A percentile compares a stretch with the other conserved stretches of the same genome.
Evolutionary conservation across 768 basidiomycete genomes (phyloP).

Genomic region (Boletus patriciae): DNA sequence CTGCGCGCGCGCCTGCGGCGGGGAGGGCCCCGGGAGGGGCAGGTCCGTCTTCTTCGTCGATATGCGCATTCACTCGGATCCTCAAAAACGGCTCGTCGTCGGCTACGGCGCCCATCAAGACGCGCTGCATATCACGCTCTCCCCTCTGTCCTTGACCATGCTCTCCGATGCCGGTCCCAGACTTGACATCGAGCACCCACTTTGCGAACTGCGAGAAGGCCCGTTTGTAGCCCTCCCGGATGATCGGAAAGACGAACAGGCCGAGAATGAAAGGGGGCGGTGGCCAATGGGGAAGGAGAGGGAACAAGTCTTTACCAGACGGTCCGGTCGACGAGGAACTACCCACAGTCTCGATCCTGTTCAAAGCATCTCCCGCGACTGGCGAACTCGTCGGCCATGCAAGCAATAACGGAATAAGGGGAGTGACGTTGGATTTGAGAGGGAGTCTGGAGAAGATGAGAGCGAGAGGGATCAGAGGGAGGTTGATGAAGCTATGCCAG

Average conservation of each 20-base stretch:
- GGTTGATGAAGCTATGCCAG: constrained; percentile 71
- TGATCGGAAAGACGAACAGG: constrained; percentile 50
- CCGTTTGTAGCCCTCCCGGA: constrained; percentile 45
- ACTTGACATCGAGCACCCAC: constrained; percentile 43
- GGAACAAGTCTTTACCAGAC: constrained; percentile 21
- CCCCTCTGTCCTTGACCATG: constrained; percentile 15
- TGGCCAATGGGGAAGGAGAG: constrained; percentile 48
- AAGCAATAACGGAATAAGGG: constrained; percentile 23
- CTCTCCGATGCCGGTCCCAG: constrained; percentile 9
- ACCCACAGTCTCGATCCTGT: not conserved
- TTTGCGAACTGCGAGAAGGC: constrained; percentile 41
- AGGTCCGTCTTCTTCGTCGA: constrained; percentile 29
- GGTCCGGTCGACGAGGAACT: not conserved
- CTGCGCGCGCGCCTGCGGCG: constrained; percentile 10
- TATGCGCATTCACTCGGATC: constrained; percentile 34
- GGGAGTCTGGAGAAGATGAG: constrained; percentile 64
- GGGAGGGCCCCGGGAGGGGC: constrained; percentile 14
- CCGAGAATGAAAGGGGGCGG: constrained; percentile 61
- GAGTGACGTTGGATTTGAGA: constrained; percentile 29
- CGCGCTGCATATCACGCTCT: constrained; percentile 22
- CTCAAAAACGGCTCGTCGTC: constrained; percentile 34
- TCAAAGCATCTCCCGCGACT: constrained; percentile 6
- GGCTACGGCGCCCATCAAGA: constrained; percentile 20
- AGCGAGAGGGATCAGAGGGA: constrained; percentile 67
- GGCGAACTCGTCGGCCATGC: constrained; percentile 34